Evolutionary conservation across 2,329 filamentous ascomycete genomes (phyloP).

Genomic region (Fusarium ambrosium): DNA sequence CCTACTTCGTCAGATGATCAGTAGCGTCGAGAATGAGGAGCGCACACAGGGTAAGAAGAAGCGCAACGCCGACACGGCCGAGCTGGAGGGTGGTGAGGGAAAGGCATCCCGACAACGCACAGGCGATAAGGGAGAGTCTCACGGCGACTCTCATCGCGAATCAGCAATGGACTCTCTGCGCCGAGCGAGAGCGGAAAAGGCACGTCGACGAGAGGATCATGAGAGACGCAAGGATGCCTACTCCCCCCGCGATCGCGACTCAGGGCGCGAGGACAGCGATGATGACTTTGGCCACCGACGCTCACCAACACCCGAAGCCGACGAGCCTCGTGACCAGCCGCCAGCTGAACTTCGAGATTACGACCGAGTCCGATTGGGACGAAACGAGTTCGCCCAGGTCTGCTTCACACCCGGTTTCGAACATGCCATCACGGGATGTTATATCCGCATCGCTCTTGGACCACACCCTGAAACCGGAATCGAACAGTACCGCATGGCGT

Average conservation of each 20-base stretch:
- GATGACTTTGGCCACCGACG: slow-evolving; percentile 78
- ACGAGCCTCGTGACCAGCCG: slow-evolving; percentile 76
- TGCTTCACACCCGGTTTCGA: slow-evolving; percentile 96
- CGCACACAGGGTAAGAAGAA: slow-evolving; percentile 70
- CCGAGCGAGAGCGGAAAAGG: slow-evolving; percentile 73
- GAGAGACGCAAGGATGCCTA: slow-evolving; percentile 70
- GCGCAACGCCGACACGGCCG: slow-evolving; percentile 83
- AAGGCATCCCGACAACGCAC: slow-evolving; percentile 82
- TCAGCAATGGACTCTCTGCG: slow-evolving; percentile 80
- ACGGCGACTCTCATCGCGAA: slow-evolving; percentile 40
- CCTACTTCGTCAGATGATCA: slow-evolving; percentile 82
- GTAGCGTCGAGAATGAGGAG: slow-evolving; percentile 73
- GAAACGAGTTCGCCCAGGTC: slow-evolving; percentile 88
- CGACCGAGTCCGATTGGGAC: slow-evolving; percentile 85
- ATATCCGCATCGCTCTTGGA: slow-evolving; percentile 86
- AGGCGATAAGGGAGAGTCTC: slow-evolving; percentile 47
- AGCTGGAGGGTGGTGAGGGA: slow-evolving; percentile 80
- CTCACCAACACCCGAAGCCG: slow-evolving; percentile 70
- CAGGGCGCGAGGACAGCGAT: slow-evolving; percentile 77
- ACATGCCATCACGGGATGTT: slow-evolving; percentile 84
- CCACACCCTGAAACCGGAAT: slow-evolving; percentile 78
- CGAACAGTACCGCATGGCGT: slow-evolving; percentile 87
- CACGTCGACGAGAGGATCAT: slow-evolving; percentile 63
- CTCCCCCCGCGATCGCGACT: slow-evolving; percentile 52
- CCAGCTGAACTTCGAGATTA: slow-evolving; percentile 84